Evolutionary conservation across 257 asterid species (phyloP).

Genomic region (Rubia yunnanensis): DNA sequence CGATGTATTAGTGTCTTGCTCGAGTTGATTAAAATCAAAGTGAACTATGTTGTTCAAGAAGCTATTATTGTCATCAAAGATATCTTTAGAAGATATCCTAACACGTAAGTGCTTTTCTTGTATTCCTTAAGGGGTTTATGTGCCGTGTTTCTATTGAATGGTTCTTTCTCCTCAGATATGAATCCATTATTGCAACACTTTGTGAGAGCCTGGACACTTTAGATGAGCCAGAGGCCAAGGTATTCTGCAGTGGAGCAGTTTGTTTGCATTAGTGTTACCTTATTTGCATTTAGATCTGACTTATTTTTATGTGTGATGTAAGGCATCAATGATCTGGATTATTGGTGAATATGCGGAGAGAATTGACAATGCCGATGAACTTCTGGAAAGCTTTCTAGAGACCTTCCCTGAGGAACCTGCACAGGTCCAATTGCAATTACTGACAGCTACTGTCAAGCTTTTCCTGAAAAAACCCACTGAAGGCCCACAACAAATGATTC

Average conservation of each 20-base stretch:
- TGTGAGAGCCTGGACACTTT: constrained; percentile 97
- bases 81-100: constrained; percentile 97
- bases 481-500: constrained; percentile 99
- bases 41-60: constrained; percentile 98
- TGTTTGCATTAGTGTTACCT: constrained; percentile 1
- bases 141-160: constrained; percentile 8
- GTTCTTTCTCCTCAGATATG: constrained; percentile 48
- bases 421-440: constrained; percentile 90
- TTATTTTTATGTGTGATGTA: constrained; percentile 22
- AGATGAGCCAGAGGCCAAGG: constrained; percentile 99
- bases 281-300: constrained; percentile 3
- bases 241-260: constrained; percentile 14
- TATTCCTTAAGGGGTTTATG: constrained; percentile 3
- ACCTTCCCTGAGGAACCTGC: constrained; percentile 98
- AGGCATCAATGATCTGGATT: constrained; percentile 99
- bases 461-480: constrained; percentile 99
- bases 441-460: constrained; percentile 97
- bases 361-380: constrained; percentile 99
- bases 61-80: constrained; percentile 98
- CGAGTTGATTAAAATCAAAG: constrained; percentile 98
- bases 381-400: constrained; percentile 95
- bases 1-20: constrained; percentile 98
- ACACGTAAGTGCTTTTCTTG: constrained; percentile 59
- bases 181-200: constrained; percentile 95
- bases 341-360: constrained; percentile 99